Evolutionary conservation across 306 rosid genomes (phyloP), one percentile per base, ranked within the genome.

Genomic region (Myrica gale): DNA sequence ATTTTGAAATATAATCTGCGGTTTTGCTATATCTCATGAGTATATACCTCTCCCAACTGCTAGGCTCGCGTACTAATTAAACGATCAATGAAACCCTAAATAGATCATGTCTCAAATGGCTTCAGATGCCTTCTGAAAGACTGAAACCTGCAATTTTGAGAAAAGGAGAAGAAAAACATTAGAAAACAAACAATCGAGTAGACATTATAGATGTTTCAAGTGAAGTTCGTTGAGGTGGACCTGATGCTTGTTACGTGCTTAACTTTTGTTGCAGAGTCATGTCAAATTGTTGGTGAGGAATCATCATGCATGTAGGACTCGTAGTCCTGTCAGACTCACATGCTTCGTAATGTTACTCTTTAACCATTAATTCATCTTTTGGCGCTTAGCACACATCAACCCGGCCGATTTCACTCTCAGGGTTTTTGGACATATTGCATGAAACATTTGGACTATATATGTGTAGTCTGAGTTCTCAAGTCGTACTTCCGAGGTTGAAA

Each of bases 291-390:
- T 26, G 23, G 70, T 54, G 51, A 69, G 17, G 12, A 44, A 15
- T 80, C 46, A 54, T 47, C 68, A 69, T 37, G 85, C 6, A 2
- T 48, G 52, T 11, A 48, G 13, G 16, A 48, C 15, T 21, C 51
- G 74, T 63, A 83, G 78, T 83, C 50, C 74, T 6, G 85, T 83
- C 89, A 26, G 66, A 5, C 57, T 88, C 96, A 68, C 68, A 72
- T 76, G 76, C 80, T 68, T 84, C 82, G 12, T 66, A 76, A 62
- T 60, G 68, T 77, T 67, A n/a, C 26, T 10, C 74, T 48, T 68
- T 70, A 67, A 73, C 75, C 73, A 2, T 42, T 74, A n/a, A n/a
- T 67, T 75, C 81, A 80, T 79, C 37, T 10, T 65, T 82, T 81
- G 89, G 76, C 75, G 4, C 80, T 76, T 84, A 43, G 81, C 69